phyloP scores from a whole-genome alignment of 2,329 filamentous ascomycete genomes.

The Coleophoma cylindrospora region DNA sequence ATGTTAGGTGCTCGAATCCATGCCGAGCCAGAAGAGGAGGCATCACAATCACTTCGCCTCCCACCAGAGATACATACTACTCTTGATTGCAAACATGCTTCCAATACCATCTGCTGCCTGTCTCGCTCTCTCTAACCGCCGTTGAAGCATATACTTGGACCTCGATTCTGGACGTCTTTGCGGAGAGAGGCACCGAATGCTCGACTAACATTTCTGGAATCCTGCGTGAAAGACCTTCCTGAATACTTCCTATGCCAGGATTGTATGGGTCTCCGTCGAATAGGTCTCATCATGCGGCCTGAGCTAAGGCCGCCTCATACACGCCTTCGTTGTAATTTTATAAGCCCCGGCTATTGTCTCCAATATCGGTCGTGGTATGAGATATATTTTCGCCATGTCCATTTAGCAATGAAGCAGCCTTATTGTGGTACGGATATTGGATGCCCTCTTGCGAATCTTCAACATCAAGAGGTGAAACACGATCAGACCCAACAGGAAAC shows the following conservation, averaged over 20 bases:
- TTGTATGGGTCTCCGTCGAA: slow-evolving; percentile 8
- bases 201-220: slow-evolving; percentile 6
- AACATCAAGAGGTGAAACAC: slow-evolving; percentile 7
- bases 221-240: slow-evolving; percentile 8
- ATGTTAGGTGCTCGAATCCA: slow-evolving; percentile 4
- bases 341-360: slow-evolving; percentile 2
- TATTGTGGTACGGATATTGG: slow-evolving; percentile 6
- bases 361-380: slow-evolving; percentile 3
- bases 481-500: slow-evolving; percentile 1
- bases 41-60: slow-evolving; percentile 6
- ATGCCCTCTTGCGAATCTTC: slow-evolving; percentile 11
- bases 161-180: slow-evolving; percentile 5
- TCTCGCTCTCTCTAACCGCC: slow-evolving; percentile 9
- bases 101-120: slow-evolving; percentile 7
- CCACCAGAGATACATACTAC: slow-evolving; percentile 8
- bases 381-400: slow-evolving; percentile 12
- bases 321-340: slow-evolving; percentile 1
- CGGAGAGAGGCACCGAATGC: slow-evolving; percentile 1
- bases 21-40: neutral
- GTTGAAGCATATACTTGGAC: slow-evolving; percentile 8
- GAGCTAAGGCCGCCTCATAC: neutral
- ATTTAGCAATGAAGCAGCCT: slow-evolving; percentile 11
- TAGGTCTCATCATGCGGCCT: slow-evolving; percentile 7
- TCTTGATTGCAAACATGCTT: slow-evolving; percentile 8
- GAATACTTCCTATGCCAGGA: slow-evolving; percentile 8